Conservation (phyloP, 139 green algal species). For the Pseudopediastrum boryanum region DNA sequence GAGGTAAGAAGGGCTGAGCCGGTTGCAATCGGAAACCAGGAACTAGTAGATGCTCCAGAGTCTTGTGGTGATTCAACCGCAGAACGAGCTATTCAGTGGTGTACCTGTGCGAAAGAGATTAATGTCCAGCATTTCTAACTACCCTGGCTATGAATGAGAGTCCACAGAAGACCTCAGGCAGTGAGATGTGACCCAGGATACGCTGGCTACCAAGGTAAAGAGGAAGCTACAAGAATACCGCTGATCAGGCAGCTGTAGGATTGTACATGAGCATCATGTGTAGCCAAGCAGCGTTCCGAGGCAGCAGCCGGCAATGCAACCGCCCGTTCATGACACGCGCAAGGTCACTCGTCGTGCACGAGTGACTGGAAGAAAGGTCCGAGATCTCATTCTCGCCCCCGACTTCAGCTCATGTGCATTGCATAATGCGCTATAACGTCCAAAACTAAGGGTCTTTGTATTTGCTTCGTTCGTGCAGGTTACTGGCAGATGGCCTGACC, state of each 20-base stretch:
- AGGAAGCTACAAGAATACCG: not conserved
- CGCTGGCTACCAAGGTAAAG: not conserved
- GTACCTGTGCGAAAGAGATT: conserved; percentile 89
- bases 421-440: not conserved
- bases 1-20: not conserved
- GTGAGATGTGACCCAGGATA: not conserved
- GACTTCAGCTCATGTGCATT: not conserved
- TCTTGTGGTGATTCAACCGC: not conserved
- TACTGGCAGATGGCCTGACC: not conserved
- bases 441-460: not conserved
- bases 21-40: not conserved
- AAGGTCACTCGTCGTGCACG: not conserved
- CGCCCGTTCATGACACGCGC: not conserved
- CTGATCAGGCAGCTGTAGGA: not conserved
- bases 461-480: not conserved
- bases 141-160: no score
- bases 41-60: not conserved
- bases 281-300: not conserved
- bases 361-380: not conserved
- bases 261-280: not conserved
- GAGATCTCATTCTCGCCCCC: not conserved
- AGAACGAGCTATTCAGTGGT: not conserved
- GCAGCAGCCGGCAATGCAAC: no score
- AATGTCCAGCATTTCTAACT: conserved; percentile 98
- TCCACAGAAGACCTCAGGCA: no score